Evolutionary conservation across 805 yeast genomes (phyloP).

Genomic region (Candida peoriensis): DNA sequence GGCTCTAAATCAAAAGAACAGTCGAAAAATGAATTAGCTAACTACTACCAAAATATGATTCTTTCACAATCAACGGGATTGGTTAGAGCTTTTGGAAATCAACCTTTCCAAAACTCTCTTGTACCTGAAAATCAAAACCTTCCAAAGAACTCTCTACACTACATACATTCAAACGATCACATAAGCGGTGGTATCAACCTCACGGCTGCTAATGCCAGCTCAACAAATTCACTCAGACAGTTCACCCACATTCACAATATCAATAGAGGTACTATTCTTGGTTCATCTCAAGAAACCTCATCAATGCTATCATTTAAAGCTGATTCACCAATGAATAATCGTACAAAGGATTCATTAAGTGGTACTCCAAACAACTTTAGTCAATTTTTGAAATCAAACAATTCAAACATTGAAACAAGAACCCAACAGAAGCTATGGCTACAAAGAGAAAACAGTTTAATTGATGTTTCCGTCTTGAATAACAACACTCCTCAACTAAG

Average conservation of each 20-base stretch:
- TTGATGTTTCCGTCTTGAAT: constrained; percentile 39
- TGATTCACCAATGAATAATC: constrained; percentile 22
- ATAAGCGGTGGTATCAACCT: constrained; percentile 13
- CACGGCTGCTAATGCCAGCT: constrained; percentile 9
- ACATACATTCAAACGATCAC: constrained; percentile 27
- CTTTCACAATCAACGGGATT: constrained; percentile 51
- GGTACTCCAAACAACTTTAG: constrained; percentile 33
- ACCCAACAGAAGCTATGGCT: constrained; percentile 84
- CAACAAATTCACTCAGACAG: constrained; percentile 21
- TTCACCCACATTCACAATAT: constrained; percentile 18
- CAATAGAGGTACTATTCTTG: constrained; percentile 5
- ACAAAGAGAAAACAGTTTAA: constrained; percentile 67
- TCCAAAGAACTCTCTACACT: constrained; percentile 9
- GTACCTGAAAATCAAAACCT: constrained; percentile 13
- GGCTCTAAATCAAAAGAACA: constrained; percentile 16
- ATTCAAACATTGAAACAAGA: constrained; percentile 49
- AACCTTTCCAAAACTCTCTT: constrained; percentile 24
- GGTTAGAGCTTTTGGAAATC: constrained; percentile 35
- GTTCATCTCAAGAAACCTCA: constrained; percentile 16
- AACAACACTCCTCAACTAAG: constrained; percentile 44
- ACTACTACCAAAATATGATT: constrained; percentile 37
- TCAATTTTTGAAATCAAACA: constrained; percentile 34
- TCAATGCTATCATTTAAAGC: constrained; percentile 20
- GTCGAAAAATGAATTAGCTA: constrained; percentile 20
- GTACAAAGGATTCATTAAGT: constrained; percentile 16